Percentiles rank a stretch among this genome's conserved stretches.
Conservation (phyloP, 176 grass and related monocot genomes). For the Oryza nivara region DNA sequence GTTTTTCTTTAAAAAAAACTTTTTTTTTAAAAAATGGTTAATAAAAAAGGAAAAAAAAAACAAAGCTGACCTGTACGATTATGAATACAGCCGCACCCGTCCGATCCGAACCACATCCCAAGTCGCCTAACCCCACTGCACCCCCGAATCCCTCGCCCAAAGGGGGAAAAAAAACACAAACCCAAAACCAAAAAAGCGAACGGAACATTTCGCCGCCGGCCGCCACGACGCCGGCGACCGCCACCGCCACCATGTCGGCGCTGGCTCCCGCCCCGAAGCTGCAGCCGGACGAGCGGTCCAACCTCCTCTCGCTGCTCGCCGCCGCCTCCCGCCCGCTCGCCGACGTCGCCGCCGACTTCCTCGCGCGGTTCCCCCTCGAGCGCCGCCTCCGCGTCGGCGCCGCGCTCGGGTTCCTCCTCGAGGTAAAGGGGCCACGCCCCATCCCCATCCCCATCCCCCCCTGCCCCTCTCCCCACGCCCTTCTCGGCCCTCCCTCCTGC, state of each 20-base stretch:
- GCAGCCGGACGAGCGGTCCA: conserved; percentile 69
- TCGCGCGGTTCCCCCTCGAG: conserved; percentile 76
- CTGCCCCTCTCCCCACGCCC: neutral
- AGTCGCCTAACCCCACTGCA: conserved; percentile 34
- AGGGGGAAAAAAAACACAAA: neutral
- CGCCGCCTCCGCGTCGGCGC: conserved; percentile 74
- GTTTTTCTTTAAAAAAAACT: too few relatives aligned
- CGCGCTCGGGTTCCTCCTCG: conserved; percentile 71
- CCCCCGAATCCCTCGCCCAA: conserved; percentile 9
- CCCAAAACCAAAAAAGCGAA: neutral
- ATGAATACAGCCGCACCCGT: conserved; percentile 28
- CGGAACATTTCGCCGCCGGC: conserved; percentile 38
- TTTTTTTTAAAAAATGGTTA: too few relatives aligned
- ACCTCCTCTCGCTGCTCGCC: conserved; percentile 64
- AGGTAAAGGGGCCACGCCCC: conserved; percentile 51
- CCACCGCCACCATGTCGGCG: conserved; percentile 40
- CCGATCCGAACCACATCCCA: conserved; percentile 39
- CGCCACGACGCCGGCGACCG: neutral
- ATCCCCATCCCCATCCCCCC: too few relatives aligned
- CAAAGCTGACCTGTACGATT: too few relatives aligned
- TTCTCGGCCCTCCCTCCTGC: neutral
- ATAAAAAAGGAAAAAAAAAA: too few relatives aligned
- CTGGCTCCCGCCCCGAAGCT: conserved; percentile 43
- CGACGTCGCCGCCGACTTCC: conserved; percentile 80
- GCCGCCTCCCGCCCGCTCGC: conserved; percentile 61